These are phyloP conservation scores for Teratosphaeria epicoccoides DNA, from an alignment of 2,329 filamentous ascomycete genomes.

Conservation along the genomic window DNA sequence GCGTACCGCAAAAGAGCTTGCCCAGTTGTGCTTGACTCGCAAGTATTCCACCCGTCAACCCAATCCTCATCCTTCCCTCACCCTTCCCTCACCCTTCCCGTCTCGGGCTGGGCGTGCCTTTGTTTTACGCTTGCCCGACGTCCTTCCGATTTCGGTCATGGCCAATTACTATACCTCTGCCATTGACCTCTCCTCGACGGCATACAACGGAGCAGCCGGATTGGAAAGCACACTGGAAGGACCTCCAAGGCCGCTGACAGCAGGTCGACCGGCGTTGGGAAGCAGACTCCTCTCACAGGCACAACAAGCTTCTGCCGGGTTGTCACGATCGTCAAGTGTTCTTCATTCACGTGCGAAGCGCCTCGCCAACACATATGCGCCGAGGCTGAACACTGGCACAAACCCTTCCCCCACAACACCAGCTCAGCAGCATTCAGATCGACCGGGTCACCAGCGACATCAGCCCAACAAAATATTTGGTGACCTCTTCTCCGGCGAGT, in stretches of 20 bases:
- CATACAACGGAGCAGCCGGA: constrained; percentile 16
- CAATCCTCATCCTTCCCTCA: not conserved
- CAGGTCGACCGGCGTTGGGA: constrained; percentile 15
- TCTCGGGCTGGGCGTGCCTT: not conserved
- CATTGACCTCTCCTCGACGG: constrained; percentile 7
- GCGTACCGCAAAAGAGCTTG: too few species aligned
- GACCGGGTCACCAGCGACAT: constrained; percentile 3
- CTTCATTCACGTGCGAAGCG: constrained; percentile 23
- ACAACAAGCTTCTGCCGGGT: constrained; percentile 20
- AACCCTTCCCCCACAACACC: constrained; percentile 5
- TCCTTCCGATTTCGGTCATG: not conserved
- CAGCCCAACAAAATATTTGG: constrained; percentile 19
- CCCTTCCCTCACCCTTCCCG: not conserved
- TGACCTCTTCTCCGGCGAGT: constrained; percentile 25
- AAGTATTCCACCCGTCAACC: too few species aligned
- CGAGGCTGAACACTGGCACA: constrained; percentile 16
- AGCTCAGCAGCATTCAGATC: constrained; percentile 2
- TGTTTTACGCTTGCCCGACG: not conserved
- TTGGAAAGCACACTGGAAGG: constrained; percentile 6
- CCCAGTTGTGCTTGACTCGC: too few species aligned
- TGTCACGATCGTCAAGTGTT: constrained; percentile 18
- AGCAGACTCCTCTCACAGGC: constrained; percentile 17
- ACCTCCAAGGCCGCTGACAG: constrained; percentile 7
- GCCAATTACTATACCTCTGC: not conserved
- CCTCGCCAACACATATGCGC: constrained; percentile 18